A percentile compares a stretch with the other conserved stretches of the same genome.
Conservation (phyloP, 139 green algal genomes). For the Dunaliella primolecta region DNA sequence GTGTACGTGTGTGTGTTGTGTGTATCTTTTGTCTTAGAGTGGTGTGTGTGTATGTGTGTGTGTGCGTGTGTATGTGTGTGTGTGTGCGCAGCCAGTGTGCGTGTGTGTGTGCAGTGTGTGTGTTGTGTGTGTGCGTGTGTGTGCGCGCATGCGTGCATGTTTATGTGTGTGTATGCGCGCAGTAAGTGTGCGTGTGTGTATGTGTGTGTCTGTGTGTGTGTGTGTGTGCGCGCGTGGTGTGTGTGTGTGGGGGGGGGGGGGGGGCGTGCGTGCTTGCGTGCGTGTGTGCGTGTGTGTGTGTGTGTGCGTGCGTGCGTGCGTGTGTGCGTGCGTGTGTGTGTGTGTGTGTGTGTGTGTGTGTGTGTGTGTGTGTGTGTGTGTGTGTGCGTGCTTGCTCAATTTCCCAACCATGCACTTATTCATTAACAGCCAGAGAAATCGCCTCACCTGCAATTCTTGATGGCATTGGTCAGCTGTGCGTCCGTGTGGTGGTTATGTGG, state of each 20-base stretch:
- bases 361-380: not conserved
- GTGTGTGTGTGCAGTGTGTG: not conserved
- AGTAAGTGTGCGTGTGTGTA: too few species aligned
- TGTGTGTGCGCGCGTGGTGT: too few species aligned
- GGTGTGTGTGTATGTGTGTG: too few species aligned
- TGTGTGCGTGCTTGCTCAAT: not conserved
- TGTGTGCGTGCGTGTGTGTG: not conserved
- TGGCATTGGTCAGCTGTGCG: too few species aligned
- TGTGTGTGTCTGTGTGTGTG: too few species aligned
- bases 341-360: not conserved
- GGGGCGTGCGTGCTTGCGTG: not conserved
- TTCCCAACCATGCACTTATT: not conserved
- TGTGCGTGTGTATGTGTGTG: too few species aligned
- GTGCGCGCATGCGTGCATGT: too few species aligned
- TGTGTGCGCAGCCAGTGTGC: too few species aligned
- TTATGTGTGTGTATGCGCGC: too few species aligned
- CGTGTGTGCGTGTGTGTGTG: not conserved
- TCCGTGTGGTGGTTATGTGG: too few species aligned
- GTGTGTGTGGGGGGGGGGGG: not conserved
- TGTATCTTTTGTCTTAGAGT: too few species aligned
- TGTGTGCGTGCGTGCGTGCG: not conserved
- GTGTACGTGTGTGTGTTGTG: not conserved
- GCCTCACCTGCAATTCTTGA: too few species aligned
- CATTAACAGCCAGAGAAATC: not conserved
- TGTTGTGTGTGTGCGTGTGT: not conserved